Evolutionary conservation across 768 basidiomycete species (phyloP), one percentile per base, ranked within the genome.

Genomic region (Pleurotus eryngii): DNA sequence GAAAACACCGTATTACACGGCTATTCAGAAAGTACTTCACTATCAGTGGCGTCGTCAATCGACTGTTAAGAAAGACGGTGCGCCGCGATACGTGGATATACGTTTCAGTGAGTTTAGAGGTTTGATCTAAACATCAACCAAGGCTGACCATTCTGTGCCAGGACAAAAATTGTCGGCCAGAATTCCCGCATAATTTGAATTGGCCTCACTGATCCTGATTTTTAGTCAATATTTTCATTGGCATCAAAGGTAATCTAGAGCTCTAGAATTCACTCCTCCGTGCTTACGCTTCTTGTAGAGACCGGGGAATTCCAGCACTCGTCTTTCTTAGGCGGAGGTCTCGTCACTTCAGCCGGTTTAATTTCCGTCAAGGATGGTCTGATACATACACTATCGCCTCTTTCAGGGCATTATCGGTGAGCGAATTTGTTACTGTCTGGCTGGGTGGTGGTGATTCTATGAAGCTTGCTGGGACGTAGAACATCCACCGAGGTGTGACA

Each of bases 61-160:
- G 77, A 53, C 59, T 87, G 48, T 66, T 87, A 50, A 68, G 82
- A 49, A 86, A 84, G 68, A 86, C 84, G 0, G 72, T 87, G 8
- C 71, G 73, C 58, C 71, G 75, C 37, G 83, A 87, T 66, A 85
- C 84, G 2, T 88, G 86, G 86, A 86, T 89, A 35, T 88, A 86
- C 66, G 82, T 84, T 7, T 74, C 82, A 50, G 85, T 84, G 63
- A 61, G 79, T 67, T 48, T 66, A 50, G 37, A 40, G 4, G 39
- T 5, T 27, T 8, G 58, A n/a, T 11, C n/a, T 22, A 22, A n/a
- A 38, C 42, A 8, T 4, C 27, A 38, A 26, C 24, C 24, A 26
- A 26, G 30, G n/a, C 30, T 49, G 53, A 27, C 49, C 48, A 51
- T 49, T 5, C 24, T 18, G 17, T 48, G 46, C 5, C 59, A 83